Evolutionary conservation across 768 basidiomycete genomes (phyloP), one percentile per base, ranked within the genome.

Genomic region (Porphyrellus cyaneotinctus): DNA sequence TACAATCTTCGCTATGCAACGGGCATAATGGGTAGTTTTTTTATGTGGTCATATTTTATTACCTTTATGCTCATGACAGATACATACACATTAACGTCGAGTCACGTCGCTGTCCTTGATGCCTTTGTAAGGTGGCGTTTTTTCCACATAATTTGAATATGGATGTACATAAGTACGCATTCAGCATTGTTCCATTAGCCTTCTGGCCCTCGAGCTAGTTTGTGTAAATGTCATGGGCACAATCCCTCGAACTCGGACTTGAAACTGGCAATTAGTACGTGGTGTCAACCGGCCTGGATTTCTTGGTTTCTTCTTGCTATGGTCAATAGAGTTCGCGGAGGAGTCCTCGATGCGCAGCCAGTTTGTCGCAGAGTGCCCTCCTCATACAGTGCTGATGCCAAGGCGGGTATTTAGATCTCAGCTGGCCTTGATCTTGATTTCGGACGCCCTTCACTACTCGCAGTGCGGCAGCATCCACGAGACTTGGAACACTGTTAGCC

Each of bases 11-110:
- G 42, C 43, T 52, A 54, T 26, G 24, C 49, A 57, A 51, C 36
- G 37, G 43, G 31, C 43, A 53, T 45, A 15, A 56, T 58, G 51
- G 52, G 63, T 63, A 41, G 57, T 47, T 59, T 41, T 58, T 55
- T 57, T 66, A 59, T 57, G 56, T 57, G 60, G 51, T 48, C 32
- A 51, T 70, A 58, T 58, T 64, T 68, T 70, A 71, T 69, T 55
- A 49, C 61, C 51, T 41, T 56, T 53, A 59, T 67, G 64, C 53
- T 54, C 58, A 31, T 53, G 42, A 35, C 47, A 54, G 56, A 65
- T 50, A 28, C 26, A 28, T 28, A 28, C 26, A 28, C 9, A 43
- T 51, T 51, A 47, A 55, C 43, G 28, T 52, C 49, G 51, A 43
- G 43, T 49, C 57, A 54, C 46, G 43, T 59, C 47, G 23, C 43